Conservation (phyloP, 148 eudicot species). For the Amaranthus hypochondriacus region DNA sequence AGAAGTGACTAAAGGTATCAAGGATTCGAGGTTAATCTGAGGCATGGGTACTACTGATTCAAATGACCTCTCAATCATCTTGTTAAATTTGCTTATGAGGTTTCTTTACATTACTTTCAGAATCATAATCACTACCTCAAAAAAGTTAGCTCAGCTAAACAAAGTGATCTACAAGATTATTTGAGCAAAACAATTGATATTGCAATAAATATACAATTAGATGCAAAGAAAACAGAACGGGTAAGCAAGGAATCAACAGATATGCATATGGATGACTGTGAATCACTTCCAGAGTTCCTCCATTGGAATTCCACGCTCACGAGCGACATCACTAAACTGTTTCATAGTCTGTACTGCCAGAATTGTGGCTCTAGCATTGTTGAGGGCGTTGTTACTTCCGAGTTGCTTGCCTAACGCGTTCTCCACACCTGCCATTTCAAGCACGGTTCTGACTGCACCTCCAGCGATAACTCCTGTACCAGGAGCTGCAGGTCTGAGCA, state of each 20-base stretch:
- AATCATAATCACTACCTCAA: background rate
- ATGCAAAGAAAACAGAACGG: conserved; percentile 1
- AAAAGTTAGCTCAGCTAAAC: background rate
- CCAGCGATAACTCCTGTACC: conserved; percentile 97
- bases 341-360: conserved; percentile 68
- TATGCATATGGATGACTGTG: background rate
- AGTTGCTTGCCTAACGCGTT: conserved; percentile 93
- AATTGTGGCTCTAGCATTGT: conserved; percentile 92
- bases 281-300: conserved; percentile 94
- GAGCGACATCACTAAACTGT: conserved; percentile 79
- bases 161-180: background rate
- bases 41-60: no score
- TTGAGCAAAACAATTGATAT: background rate
- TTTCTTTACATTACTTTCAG: no score
- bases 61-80: no score
- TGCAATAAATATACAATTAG: conserved; percentile 15
- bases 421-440: conserved; percentile 91
- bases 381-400: conserved; percentile 88
- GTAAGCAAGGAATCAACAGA: no score
- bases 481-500: conserved; percentile 94
- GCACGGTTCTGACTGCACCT: conserved; percentile 71
- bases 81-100: no score
- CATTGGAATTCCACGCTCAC: conserved; percentile 92
- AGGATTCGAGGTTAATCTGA: no score
- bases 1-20: no score